Evolutionary conservation across 352 stramenopile species (phyloP).

Genomic region (Phytophthora boehmeriae): DNA sequence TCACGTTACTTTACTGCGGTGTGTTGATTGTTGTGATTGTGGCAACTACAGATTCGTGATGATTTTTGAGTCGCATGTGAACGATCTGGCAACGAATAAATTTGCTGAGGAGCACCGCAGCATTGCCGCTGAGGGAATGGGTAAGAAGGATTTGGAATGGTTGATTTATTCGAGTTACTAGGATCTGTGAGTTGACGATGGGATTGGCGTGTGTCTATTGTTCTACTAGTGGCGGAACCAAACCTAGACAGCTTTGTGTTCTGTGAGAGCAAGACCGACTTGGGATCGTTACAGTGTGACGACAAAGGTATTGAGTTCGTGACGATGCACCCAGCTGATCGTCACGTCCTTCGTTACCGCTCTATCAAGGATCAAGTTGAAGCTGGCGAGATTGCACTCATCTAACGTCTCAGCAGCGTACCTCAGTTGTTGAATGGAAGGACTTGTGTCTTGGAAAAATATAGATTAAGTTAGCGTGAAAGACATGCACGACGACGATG

Average conservation of each 20-base stretch:
- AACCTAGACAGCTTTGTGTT: conserved; percentile 86
- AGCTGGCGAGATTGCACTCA: conserved; percentile 58
- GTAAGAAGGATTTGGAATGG: conserved; percentile 31
- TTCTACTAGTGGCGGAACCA: conserved; percentile 58
- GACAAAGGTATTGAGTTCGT: conserved; percentile 74
- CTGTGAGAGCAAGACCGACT: conserved; percentile 65
- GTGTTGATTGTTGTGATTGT: neutral
- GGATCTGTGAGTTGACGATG: neutral
- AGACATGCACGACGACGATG: conserved; percentile 26
- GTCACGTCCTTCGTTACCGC: conserved; percentile 78
- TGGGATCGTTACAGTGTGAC: conserved; percentile 72
- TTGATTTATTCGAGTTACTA: neutral
- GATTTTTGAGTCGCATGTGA: conserved; percentile 77
- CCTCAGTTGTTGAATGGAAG: conserved; percentile 11
- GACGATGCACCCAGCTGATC: conserved; percentile 59
- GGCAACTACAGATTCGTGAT: conserved; percentile 44
- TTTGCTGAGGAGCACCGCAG: conserved; percentile 69
- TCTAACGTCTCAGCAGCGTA: conserved; percentile 24
- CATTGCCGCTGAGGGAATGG: conserved; percentile 69
- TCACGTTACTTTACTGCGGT: conserved; percentile 7
- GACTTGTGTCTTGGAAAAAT: conserved; percentile 25
- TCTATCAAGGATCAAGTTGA: conserved; percentile 63
- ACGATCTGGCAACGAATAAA: conserved; percentile 64
- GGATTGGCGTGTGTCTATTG: neutral
- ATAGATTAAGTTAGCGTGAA: conserved; percentile 46